A percentile compares a stretch with the other conserved stretches of the same genome.
Evolutionary conservation across 1,284 basidiomycete species (phyloP).

Genomic region (Cryptococcus sp.): DNA sequence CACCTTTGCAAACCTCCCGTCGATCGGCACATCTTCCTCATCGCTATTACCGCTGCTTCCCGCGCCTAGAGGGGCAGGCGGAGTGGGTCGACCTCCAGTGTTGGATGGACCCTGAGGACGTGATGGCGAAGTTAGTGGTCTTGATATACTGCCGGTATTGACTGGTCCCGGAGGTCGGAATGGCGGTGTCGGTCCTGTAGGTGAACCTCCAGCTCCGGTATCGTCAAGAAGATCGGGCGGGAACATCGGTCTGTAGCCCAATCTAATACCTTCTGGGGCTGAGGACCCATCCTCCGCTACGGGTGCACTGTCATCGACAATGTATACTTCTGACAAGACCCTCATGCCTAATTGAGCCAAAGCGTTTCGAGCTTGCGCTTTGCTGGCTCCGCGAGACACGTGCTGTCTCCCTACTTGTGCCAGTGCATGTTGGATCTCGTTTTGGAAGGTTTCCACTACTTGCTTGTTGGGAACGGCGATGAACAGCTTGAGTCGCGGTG

Average conservation of each 20-base stretch:
- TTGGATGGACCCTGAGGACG: no score
- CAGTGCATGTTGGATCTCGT: slow-evolving; percentile 9
- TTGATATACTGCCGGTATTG: no score
- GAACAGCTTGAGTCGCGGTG: slow-evolving; percentile 12
- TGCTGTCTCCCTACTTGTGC: background rate
- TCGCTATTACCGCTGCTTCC: no score
- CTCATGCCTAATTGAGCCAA: background rate
- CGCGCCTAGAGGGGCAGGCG: no score
- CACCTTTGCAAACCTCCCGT: no score
- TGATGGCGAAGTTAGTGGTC: no score
- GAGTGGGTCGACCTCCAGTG: no score
- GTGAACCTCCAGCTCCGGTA: background rate
- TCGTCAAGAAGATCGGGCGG: background rate
- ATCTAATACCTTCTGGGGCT: slow-evolving; percentile 9
- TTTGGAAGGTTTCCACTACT: slow-evolving; percentile 1
- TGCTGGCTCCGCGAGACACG: background rate
- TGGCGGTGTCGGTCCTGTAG: background rate
- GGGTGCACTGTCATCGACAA: slow-evolving; percentile 15
- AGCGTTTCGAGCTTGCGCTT: background rate
- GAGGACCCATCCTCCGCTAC: slow-evolving; percentile 2
- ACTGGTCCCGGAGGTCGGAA: background rate
- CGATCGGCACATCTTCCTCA: no score
- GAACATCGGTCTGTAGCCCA: slow-evolving; percentile 8
- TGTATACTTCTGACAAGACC: slow-evolving; percentile 5
- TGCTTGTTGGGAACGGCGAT: slow-evolving; percentile 7